phyloP scores from a whole-genome alignment of 768 basidiomycete genomes.

The Rhodosporidiobolus sp. region DNA sequence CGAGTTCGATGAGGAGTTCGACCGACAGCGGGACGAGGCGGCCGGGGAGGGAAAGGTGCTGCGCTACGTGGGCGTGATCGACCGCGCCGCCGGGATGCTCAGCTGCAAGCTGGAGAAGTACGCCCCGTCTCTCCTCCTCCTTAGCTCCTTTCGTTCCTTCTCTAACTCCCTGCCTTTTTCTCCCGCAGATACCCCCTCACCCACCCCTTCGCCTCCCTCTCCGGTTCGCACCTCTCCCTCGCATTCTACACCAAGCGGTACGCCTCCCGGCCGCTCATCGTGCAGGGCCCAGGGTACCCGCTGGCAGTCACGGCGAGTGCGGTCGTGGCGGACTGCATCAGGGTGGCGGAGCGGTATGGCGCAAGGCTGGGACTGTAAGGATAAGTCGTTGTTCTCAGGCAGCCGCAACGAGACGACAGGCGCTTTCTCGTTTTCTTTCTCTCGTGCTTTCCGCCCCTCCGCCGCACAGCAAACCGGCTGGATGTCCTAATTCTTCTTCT shows the following conservation, averaged over 20 bases:
- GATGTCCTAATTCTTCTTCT: too few relatives aligned
- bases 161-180: background rate
- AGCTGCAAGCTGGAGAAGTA: conserved; percentile 86
- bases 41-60: conserved; percentile 73
- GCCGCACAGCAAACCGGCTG: too few relatives aligned
- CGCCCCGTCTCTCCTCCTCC: conserved; percentile 46
- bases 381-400: too few relatives aligned
- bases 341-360: conserved; percentile 47
- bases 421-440: too few relatives aligned
- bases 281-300: conserved; percentile 94
- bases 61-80: conserved; percentile 90
- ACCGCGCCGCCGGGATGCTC: conserved; percentile 66
- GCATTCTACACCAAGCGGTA: conserved; percentile 94
- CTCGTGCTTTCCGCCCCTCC: too few relatives aligned
- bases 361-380: conserved; percentile 2
- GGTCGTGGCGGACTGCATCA: conserved; percentile 77
- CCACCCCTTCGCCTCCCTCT: conserved; percentile 92
- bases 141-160: background rate
- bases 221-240: conserved; percentile 95
- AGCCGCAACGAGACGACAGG: too few relatives aligned
- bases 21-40: conserved; percentile 69
- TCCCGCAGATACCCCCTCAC: conserved; percentile 70
- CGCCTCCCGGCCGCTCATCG: conserved; percentile 75
- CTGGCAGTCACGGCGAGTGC: conserved; percentile 98
- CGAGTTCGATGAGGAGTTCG: conserved; percentile 75